Evolutionary conservation across 345 rosid genomes (phyloP).

Genomic region (Populus simonii): DNA sequence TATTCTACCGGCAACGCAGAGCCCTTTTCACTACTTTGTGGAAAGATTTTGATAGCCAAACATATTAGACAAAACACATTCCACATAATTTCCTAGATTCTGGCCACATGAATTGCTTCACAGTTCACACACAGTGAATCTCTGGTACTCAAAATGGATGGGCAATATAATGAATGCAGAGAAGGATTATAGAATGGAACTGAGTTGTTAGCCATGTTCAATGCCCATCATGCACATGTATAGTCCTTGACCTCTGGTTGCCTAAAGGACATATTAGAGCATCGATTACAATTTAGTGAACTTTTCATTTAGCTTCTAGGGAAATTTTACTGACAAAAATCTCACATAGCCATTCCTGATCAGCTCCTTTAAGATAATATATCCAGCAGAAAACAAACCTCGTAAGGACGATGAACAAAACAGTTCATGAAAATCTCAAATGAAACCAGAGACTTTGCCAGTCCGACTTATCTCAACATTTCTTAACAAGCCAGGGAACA

Average conservation of each 20-base stretch:
- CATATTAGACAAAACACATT: neutral
- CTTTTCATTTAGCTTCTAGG: neutral
- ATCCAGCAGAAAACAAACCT: neutral
- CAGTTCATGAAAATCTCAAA: neutral
- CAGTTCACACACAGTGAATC: neutral
- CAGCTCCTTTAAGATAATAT: neutral
- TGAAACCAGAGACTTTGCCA: neutral
- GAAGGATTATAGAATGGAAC: neutral
- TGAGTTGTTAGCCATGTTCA: neutral
- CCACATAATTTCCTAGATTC: neutral
- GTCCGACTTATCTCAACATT: neutral
- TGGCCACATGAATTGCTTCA: neutral
- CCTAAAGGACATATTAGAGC: neutral
- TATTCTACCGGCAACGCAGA: too few species aligned
- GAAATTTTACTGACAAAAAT: neutral
- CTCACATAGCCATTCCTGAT: neutral
- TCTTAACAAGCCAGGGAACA: neutral
- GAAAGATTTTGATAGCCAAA: neutral
- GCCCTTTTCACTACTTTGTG: neutral
- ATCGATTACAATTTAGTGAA: neutral
- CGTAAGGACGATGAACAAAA: neutral
- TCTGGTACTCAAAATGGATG: too few species aligned
- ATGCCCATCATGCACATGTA: neutral
- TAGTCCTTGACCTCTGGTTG: neutral
- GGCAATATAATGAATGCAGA: too few species aligned